These are phyloP conservation scores for Conringia planisiliqua DNA, from an alignment of 345 rosid genomes.

Conservation along the genomic window DNA sequence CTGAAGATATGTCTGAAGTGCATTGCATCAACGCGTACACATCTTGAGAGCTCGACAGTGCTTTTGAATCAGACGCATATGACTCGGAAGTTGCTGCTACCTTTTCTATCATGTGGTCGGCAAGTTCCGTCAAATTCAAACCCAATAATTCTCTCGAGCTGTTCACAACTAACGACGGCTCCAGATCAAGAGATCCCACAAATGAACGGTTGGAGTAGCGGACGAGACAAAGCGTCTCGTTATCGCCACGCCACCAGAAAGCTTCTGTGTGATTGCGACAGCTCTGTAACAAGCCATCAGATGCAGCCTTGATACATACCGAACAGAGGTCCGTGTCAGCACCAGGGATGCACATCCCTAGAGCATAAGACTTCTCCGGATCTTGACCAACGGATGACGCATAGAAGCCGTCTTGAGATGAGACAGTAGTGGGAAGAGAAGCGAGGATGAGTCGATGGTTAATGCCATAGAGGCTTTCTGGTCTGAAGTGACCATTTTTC, in stretches of 20 bases:
- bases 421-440: neutral
- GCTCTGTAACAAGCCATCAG: neutral
- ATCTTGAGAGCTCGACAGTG: neutral
- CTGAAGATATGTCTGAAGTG: neutral
- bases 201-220: neutral
- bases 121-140: neutral
- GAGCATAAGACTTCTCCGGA: neutral
- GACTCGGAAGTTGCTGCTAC: neutral
- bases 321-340: neutral
- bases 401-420: neutral
- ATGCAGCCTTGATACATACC: neutral
- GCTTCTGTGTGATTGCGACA: neutral
- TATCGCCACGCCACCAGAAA: neutral
- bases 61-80: neutral
- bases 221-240: neutral
- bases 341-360: neutral
- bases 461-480: neutral
- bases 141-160: neutral
- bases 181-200: neutral
- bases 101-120: neutral
- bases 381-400: neutral
- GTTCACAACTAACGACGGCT: neutral
- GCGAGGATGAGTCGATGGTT: neutral
- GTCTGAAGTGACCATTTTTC: neutral
- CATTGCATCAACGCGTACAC: neutral